These are phyloP conservation scores for Barnettozyma siamensis DNA, from an alignment of 805 yeast species.

Conservation along the genomic window DNA sequence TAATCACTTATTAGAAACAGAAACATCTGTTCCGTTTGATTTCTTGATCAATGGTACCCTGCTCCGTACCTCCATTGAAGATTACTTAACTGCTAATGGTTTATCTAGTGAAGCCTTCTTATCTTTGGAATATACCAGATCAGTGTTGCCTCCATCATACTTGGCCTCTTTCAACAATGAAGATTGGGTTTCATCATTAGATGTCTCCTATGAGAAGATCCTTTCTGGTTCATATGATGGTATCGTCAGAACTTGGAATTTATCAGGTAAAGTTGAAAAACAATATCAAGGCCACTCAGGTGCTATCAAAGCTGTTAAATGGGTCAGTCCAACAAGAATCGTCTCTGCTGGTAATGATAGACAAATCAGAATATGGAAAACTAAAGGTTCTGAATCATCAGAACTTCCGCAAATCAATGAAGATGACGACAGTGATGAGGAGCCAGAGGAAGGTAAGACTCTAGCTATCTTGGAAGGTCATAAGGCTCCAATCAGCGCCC, in stretches of 20 bases:
- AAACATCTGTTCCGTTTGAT: conserved; percentile 81
- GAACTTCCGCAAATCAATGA: conserved; percentile 18
- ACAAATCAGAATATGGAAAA: conserved; percentile 82
- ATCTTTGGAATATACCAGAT: conserved; percentile 83
- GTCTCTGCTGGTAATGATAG: conserved; percentile 89
- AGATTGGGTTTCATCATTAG: conserved; percentile 86
- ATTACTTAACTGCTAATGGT: conserved; percentile 70
- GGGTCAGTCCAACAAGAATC: conserved; percentile 69
- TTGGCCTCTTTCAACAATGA: conserved; percentile 84
- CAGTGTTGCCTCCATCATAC: conserved; percentile 91
- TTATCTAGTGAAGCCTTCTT: conserved; percentile 76
- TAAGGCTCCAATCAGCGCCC: conserved; percentile 73
- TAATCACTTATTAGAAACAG: conserved; percentile 67
- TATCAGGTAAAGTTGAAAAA: conserved; percentile 71
- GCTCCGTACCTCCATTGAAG: conserved; percentile 71
- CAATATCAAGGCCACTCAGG: conserved; percentile 87
- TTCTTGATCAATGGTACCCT: conserved; percentile 83
- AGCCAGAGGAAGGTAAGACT: conserved; percentile 63
- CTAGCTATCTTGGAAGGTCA: conserved; percentile 87
- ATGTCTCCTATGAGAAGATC: conserved; percentile 42
- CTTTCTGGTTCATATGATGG: conserved; percentile 94
- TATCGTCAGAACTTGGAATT: conserved; percentile 81
- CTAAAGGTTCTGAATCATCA: conserved; percentile 34
- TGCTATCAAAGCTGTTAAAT: conserved; percentile 75
- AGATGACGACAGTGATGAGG: conserved; percentile 40